phyloP scores from a whole-genome alignment of 2,329 filamentous ascomycete genomes.

The Calycina herbarum region DNA sequence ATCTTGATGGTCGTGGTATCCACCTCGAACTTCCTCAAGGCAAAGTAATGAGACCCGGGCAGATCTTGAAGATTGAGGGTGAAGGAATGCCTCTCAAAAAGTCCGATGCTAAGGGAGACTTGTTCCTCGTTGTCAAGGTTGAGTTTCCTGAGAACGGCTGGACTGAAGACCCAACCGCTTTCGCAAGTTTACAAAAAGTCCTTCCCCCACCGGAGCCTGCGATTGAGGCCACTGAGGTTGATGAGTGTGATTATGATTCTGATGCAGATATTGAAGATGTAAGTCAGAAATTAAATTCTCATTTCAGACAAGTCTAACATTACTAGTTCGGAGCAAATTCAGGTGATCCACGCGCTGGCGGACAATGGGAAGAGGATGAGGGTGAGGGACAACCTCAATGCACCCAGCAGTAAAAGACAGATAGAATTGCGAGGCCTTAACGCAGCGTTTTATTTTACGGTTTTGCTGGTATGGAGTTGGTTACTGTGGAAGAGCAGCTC shows the following conservation, averaged over 20 bases:
- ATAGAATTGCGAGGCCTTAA: slow-evolving; percentile 9
- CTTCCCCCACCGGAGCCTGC: slow-evolving; percentile 63
- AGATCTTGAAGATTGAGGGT: slow-evolving; percentile 80
- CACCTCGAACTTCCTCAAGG: slow-evolving; percentile 77
- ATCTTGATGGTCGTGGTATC: slow-evolving; percentile 91
- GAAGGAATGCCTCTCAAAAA: slow-evolving; percentile 96
- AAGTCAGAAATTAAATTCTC: slow-evolving; percentile 36
- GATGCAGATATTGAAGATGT: slow-evolving; percentile 80
- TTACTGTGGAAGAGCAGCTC: neutral
- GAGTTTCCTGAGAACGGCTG: slow-evolving; percentile 87
- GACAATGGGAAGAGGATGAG: slow-evolving; percentile 67
- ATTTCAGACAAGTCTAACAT: slow-evolving; percentile 33
- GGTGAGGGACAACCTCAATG: slow-evolving; percentile 65
- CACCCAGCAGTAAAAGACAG: slow-evolving; percentile 36
- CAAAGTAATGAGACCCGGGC: slow-evolving; percentile 77
- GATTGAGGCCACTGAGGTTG: slow-evolving; percentile 71
- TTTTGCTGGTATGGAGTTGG: slow-evolving; percentile 9
- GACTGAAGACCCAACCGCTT: slow-evolving; percentile 69
- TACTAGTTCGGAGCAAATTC: slow-evolving; percentile 69
- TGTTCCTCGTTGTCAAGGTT: slow-evolving; percentile 84
- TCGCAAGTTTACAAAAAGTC: slow-evolving; percentile 71
- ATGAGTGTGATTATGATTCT: slow-evolving; percentile 86
- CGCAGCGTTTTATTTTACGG: slow-evolving; percentile 10
- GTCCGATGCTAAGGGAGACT: slow-evolving; percentile 78
- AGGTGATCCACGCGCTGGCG: slow-evolving; percentile 64